These are phyloP conservation scores for Amanita brunnescens DNA, from an alignment of 768 basidiomycete genomes.

Conservation along the genomic window DNA sequence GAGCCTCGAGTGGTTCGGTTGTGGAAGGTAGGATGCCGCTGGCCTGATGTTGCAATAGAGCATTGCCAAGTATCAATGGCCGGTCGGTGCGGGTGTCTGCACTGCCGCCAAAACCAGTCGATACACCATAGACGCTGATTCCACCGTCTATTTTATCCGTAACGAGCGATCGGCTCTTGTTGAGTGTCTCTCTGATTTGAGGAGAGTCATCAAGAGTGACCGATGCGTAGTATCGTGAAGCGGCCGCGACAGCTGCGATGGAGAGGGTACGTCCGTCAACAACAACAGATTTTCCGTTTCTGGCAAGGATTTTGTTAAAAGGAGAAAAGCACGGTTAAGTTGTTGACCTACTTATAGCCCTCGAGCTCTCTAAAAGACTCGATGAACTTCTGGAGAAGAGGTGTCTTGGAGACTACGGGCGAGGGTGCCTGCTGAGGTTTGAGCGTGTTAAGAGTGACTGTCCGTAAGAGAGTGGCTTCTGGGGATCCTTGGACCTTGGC, in stretches of 20 bases:
- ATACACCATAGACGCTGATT: constrained; percentile 75
- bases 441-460: constrained; percentile 11
- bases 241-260: constrained; percentile 70
- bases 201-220: constrained; percentile 44
- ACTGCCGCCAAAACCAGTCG: constrained; percentile 80
- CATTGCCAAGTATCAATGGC: constrained; percentile 63
- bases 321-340: constrained; percentile 4
- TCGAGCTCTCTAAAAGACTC: constrained; percentile 55
- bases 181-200: constrained; percentile 40
- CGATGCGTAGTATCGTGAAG: constrained; percentile 52
- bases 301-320: constrained; percentile 17
- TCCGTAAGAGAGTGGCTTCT: constrained; percentile 9
- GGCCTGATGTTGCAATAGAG: constrained; percentile 83
- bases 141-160: constrained; percentile 57
- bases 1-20: constrained; percentile 32
- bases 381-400: constrained; percentile 49
- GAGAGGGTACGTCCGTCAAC: constrained; percentile 67
- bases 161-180: constrained; percentile 57
- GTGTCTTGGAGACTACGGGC: constrained; percentile 10
- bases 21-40: constrained; percentile 62
- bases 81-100: constrained; percentile 79
- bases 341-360: constrained; percentile 42
- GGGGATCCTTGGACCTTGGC: constrained; percentile 15
- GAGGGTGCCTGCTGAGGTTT: constrained; percentile 1
- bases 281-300: constrained; percentile 52